Evolutionary conservation across 768 basidiomycete species (phyloP).

Genomic region (Russula sp.): DNA sequence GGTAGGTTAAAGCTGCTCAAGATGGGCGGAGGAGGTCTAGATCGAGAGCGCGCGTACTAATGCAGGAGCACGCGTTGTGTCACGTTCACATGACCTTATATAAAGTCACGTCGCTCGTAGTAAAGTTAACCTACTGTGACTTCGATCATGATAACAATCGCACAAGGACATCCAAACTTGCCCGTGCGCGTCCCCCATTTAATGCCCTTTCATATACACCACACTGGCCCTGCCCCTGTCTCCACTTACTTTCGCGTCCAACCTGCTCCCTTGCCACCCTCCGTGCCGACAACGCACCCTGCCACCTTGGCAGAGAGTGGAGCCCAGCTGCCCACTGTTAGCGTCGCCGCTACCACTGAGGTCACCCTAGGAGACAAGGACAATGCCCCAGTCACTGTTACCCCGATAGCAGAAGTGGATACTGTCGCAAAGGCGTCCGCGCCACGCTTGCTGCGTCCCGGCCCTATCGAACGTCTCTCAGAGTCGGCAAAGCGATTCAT

Average conservation of each 20-base stretch:
- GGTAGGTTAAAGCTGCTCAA: no score
- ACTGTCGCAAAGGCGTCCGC: not conserved
- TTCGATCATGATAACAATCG: not conserved
- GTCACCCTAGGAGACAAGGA: not conserved
- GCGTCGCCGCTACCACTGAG: not conserved
- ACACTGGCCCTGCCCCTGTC: slow-evolving; percentile 65
- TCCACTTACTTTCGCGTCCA: slow-evolving; percentile 66
- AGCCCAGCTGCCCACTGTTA: not conserved
- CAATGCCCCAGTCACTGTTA: not conserved
- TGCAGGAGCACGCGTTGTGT: no score
- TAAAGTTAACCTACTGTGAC: no score
- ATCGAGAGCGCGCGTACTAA: no score
- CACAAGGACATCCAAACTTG: not conserved
- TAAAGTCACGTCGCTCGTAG: no score
- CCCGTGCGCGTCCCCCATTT: slow-evolving; percentile 43
- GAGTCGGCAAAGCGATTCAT: slow-evolving; percentile 37
- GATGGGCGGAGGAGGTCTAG: no score
- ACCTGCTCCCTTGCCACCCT: slow-evolving; percentile 25
- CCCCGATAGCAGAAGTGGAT: not conserved
- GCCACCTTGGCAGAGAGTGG: not conserved
- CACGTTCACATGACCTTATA: no score
- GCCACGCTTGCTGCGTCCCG: not conserved
- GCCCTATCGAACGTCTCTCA: slow-evolving; percentile 11
- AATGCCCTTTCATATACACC: slow-evolving; percentile 78
- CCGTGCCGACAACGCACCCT: slow-evolving; percentile 13